Base-by-base conservation (phyloP, 225 moss, liverwort and hornwort genomes). In the Pleurozium schreberi region DNA sequence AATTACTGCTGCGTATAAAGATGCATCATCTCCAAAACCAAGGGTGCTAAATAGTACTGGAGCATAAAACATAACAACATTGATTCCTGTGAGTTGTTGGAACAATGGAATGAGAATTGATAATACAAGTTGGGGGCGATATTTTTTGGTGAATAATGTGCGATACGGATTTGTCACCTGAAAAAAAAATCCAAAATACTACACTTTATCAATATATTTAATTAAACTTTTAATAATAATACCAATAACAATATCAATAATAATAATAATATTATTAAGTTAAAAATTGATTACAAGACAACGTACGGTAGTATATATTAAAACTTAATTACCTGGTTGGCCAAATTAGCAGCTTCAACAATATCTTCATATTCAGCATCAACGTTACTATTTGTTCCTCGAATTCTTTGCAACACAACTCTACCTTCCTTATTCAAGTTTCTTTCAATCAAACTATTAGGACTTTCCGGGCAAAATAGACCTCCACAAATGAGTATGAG, bases 31-130 rank as follows among this genome's bases (percentile, higher is more conserved):
- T 36, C 91, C 92, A 77, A 95, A 96, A 8, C 94, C 95, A 59
- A 95, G 75, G 66, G 86, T 95, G 28, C 67, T 86, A 53, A 97
- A 97, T 18, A 95, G 47, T 6, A 95, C 90, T 0, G 91, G 94
- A 9, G 96, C 93, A 0, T 96, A 96, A 45, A 93, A 97, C 53
- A 92, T 97, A 7, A 96, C 81, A 5, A 95, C 93, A 50, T 95
- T 96, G n/a, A 89, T 96, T 82, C 95, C 93, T 47, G 76, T 91
- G 4, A 97, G 75, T 91, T 97, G 96, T 77, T 97, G 95, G 57
- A 95, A 95, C 4, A 93, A 62, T 16, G 92, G 95, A 73, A 96
- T 90, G 49, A 92, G 47, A 47, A 95, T 12, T 5, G 92, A 93
- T 84, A 95, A 45, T 9, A 94, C 68, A 38, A 97, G 75, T 86